These are phyloP conservation scores for Polymyxa betae DNA, from an alignment of 208 protist genomes.

Conservation along the genomic window DNA sequence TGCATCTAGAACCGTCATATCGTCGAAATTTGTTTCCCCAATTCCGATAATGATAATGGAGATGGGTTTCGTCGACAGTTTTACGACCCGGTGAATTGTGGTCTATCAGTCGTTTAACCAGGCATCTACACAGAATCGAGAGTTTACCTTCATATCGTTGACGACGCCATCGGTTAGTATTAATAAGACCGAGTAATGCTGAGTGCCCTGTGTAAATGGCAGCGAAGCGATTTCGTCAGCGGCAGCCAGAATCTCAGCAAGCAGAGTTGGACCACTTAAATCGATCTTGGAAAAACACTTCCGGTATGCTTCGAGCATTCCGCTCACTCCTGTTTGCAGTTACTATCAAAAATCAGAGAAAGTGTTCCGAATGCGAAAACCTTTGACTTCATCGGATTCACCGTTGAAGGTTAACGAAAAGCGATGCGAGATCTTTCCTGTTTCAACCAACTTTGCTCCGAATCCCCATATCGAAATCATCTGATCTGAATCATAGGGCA, in stretches of 20 bases:
- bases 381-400: constrained; percentile 44
- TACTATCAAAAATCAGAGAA: background rate
- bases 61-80: constrained; percentile 42
- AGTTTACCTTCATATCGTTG: constrained; percentile 58
- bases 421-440: constrained; percentile 12
- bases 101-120: background rate
- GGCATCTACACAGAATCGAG: background rate
- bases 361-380: background rate
- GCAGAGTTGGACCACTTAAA: constrained; percentile 51
- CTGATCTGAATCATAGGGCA: constrained; percentile 63
- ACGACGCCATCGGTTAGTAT: constrained; percentile 62
- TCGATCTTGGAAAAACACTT: constrained; percentile 45
- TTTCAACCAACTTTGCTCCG: constrained; percentile 47
- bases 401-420: constrained; percentile 59
- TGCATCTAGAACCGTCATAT: constrained; percentile 49
- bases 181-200: constrained; percentile 57
- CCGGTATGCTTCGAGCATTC: constrained; percentile 33
- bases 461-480: constrained; percentile 63
- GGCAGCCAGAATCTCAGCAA: constrained; percentile 16
- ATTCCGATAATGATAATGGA: constrained; percentile 66
- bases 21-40: constrained; percentile 56
- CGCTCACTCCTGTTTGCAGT: background rate
- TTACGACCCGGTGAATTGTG: background rate
- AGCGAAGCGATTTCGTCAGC: background rate
- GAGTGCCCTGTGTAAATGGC: background rate